These are phyloP conservation scores for Nicotiana paniculata DNA, from an alignment of 257 asterid genomes.

Conservation along the genomic window DNA sequence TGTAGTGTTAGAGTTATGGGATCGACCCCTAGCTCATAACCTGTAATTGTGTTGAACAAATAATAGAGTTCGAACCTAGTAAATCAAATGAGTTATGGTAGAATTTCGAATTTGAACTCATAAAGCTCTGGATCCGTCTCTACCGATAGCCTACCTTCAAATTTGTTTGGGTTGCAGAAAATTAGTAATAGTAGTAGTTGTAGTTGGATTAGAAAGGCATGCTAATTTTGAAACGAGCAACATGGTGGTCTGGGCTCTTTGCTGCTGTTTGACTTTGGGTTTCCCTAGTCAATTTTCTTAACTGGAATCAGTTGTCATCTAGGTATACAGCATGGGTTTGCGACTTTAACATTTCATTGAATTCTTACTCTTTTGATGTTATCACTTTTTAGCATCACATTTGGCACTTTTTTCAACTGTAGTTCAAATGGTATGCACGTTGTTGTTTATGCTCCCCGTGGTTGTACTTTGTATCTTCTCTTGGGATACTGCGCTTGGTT, in stretches of 20 bases:
- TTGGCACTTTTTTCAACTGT: neutral
- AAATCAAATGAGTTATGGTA: too few species aligned
- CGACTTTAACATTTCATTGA: neutral
- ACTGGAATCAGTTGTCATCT: neutral
- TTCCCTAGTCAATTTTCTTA: neutral
- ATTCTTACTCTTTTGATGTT: neutral
- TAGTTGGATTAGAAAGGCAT: neutral
- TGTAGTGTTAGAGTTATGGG: too few species aligned
- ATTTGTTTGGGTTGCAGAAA: fast-evolving
- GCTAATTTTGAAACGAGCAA: neutral
- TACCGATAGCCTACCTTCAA: neutral
- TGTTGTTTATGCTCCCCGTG: neutral
- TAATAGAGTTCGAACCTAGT: too few species aligned
- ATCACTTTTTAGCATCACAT: neutral
- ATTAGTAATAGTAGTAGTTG: neutral
- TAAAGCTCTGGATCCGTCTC: too few species aligned
- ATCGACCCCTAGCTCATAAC: too few species aligned
- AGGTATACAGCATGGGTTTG: neutral
- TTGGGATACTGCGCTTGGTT: neutral
- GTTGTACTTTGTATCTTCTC: neutral
- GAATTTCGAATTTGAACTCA: too few species aligned
- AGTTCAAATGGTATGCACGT: neutral
- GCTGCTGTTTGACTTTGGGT: neutral
- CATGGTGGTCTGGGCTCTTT: neutral
- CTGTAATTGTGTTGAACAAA: too few species aligned